Base-by-base conservation (phyloP, 2,329 filamentous ascomycete species). In the Trichophyton verrucosum region DNA sequence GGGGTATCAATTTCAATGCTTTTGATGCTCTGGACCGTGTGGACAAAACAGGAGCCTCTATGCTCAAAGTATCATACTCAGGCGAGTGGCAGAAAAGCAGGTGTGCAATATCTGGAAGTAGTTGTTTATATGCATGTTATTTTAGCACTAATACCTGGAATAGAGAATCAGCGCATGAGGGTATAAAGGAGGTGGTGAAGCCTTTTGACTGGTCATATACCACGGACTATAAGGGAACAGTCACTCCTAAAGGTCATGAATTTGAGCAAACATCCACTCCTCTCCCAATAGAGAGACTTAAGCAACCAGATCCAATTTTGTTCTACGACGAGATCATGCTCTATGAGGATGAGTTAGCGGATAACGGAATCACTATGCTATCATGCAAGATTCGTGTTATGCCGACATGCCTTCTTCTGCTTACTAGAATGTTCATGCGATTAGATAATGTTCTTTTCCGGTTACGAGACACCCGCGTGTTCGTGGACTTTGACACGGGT, bases 191-290 rank as follows among this genome's bases (percentile, higher is more conserved):
- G 71, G 86, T 96, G 27, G 89, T 99, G 60, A 91, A 91, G 76
- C 91, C 92, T 2, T 99, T 95, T 72, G 94, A 99, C 76, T 99
- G 94, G 94, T 96, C 90, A 64, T 99, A 97, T 76, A 94, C 86
- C 66, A 96, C 92, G 40, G 82, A 86, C 66, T 99, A 96, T 75
- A 82, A 81, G 61, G 94, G 94, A 58, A 89, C 87, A 2, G 66
- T 71, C 46, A 69, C 70, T 42, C 67, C 67, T 2, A 61, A 61
- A 4, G 61, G 67, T 9, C 71, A 70, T 3, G 65, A 69, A 15
- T 79, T 83, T 61, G 66, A 76, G 60, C 68, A 75, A 17, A 77
- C 76, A 22, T 72, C 75, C n/a, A 76, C 75, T 17, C 74, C 80
- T 60, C 94, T 99, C 64, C 91, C 94, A 3, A 81, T 96, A 61